A percentile compares a stretch with the other conserved stretches of the same genome.
Conservation (phyloP, 306 rosid genomes). For the Pterocarpus macrocarpus region DNA sequence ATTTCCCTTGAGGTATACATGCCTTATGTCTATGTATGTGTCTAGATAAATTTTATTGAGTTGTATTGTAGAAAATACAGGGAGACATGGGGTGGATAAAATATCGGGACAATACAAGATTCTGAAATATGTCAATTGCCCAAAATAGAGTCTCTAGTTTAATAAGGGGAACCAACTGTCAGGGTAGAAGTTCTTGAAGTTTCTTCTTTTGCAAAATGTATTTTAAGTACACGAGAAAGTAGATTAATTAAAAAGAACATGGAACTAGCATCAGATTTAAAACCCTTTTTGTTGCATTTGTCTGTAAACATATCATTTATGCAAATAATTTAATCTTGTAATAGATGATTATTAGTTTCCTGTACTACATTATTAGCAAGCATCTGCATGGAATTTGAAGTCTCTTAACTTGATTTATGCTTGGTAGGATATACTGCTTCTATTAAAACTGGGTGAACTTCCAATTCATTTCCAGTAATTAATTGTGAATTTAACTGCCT, state of each 20-base stretch:
- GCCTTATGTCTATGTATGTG: conserved; percentile 7
- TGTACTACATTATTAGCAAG: conserved; percentile 19
- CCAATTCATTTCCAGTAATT: conserved; percentile 28
- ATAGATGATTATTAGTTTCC: conserved; percentile 26
- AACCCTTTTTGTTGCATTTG: not conserved
- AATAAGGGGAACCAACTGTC: conserved; percentile 4
- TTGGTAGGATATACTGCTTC: conserved; percentile 27
- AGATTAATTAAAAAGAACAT: conserved; percentile 10
- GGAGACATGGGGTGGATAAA: conserved; percentile 4
- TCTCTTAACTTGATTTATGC: conserved; percentile 23
- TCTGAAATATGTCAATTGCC: conserved; percentile 19
- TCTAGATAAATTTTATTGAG: conserved; percentile 22
- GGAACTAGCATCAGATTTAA: not conserved
- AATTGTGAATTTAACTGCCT: conserved; percentile 10
- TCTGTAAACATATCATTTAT: conserved; percentile 16
- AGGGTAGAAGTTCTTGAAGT: conserved; percentile 28
- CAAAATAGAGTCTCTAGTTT: conserved; percentile 19
- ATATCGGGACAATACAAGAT: conserved; percentile 1
- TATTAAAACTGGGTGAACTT: conserved; percentile 31
- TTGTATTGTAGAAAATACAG: not conserved
- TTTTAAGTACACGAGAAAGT: conserved; percentile 9
- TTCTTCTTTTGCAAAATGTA: not conserved
- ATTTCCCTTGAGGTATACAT: conserved; percentile 13
- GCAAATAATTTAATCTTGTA: conserved; percentile 14
- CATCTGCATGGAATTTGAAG: conserved; percentile 41